Evolutionary conservation across 352 stramenopile genomes (phyloP).

Genomic region (Phytophthora melonis): DNA sequence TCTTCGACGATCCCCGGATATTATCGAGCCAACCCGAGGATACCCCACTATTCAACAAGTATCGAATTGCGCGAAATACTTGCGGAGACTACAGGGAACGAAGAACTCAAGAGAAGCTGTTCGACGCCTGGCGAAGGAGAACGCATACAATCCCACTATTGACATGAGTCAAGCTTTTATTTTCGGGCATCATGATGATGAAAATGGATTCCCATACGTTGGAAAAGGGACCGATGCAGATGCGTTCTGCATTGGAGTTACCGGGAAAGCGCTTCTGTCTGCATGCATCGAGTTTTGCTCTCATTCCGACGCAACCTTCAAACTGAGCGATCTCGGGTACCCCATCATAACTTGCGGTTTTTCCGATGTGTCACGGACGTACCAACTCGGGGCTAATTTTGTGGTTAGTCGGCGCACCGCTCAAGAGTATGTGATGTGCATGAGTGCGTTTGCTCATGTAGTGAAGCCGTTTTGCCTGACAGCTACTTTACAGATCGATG

Average conservation of each 20-base stretch:
- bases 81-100: neutral
- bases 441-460: neutral
- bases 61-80: neutral
- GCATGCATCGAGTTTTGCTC: neutral
- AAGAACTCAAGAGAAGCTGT: neutral
- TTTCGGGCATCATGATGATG: neutral
- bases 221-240: neutral
- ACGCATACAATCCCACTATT: neutral
- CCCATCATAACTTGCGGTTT: constrained; percentile 10
- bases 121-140: neutral
- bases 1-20: neutral
- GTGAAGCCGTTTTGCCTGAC: neutral
- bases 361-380: neutral
- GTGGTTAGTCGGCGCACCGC: neutral
- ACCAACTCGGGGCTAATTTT: no score
- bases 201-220: neutral
- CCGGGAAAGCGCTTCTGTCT: neutral
- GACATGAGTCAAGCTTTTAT: neutral
- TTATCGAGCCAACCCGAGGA: neutral
- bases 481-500: neutral
- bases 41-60: neutral
- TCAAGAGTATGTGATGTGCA: neutral
- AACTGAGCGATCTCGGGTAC: constrained; percentile 13
- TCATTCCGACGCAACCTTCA: constrained; percentile 3
- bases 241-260: neutral